Base-by-base conservation (phyloP, 306 rosid genomes). In the Malus sylvestris region DNA sequence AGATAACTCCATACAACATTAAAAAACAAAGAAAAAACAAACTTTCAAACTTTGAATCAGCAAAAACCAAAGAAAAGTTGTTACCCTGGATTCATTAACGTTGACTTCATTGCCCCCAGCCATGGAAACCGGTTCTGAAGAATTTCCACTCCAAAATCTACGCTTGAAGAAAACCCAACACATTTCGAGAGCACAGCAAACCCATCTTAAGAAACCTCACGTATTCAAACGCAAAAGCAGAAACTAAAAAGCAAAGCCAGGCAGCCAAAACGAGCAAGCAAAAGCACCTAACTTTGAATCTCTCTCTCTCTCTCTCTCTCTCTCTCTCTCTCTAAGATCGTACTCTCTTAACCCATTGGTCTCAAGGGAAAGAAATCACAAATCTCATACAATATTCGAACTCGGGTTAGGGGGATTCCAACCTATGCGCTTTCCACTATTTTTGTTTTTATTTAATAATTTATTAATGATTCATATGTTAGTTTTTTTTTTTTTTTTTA, bases 1-100 rank as follows among this genome's bases (percentile, higher is more conserved):
- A 58, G 40, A 19, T 22, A 77, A 16, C 64, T 25, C 23, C 45
- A 19, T 6, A 38, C 18, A 73, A 32, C 19, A 67, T 29, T 25
- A 33, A 20, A 27, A 23, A 63, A 63, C 63, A 23, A 10, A 60
- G 75, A 2, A 2, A 27, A 61, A 59, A 19, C 32, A 1, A 67
- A 45, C 65, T 52, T 55, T 29, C 42, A 1, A 67, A 45, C 65
- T 52, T 55, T 6, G 40, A 46, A 45, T 35, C 9, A 45, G 32
- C 65, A 65, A 32, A 35, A 33, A 38, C 32, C 13, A 57, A 25
- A 58, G 80, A 61, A 46, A 27, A 73, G 67, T 58, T 35, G 78
- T 66, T 25, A 90, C 97, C 96, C 49, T 90, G 61, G 97, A 90
- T 67, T 92, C 97, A 57, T 74, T 90, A 81, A 86, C 78, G 83